A percentile compares a stretch with the other conserved stretches of the same genome.
Conservation (phyloP, 257 asterid genomes). For the Solanum habrochaites region DNA sequence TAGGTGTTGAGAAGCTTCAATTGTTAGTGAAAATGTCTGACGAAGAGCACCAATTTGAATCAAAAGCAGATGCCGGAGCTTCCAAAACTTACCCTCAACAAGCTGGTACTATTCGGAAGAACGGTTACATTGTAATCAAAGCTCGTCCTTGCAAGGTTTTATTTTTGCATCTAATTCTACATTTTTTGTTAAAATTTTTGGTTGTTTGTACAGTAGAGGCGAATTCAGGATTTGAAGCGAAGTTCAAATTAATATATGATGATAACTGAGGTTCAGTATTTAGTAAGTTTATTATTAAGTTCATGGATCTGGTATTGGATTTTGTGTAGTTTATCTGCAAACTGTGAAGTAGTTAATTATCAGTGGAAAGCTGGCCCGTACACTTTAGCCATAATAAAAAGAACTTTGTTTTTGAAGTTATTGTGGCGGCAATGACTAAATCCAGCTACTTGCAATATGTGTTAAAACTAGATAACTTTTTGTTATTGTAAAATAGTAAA, state of each 20-base stretch:
- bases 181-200: neutral
- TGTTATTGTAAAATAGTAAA: neutral
- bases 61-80: slow-evolving; percentile 68
- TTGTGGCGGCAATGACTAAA: neutral
- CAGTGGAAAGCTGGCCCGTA: neutral
- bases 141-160: slow-evolving; percentile 55
- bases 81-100: slow-evolving; percentile 62
- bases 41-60: slow-evolving; percentile 61
- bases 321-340: neutral
- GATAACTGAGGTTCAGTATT: neutral
- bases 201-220: neutral
- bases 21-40: slow-evolving; percentile 31
- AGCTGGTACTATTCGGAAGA: slow-evolving; percentile 60
- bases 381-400: too few relatives aligned
- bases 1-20: neutral
- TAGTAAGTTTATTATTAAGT: neutral
- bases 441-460: neutral
- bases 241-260: neutral
- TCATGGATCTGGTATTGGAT: neutral
- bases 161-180: neutral
- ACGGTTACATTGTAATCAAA: slow-evolving; percentile 50
- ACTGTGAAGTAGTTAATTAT: neutral
- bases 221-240: neutral
- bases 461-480: neutral
- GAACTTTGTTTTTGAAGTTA: neutral